Base-by-base conservation (phyloP, 148 eudicot species). In the Beta vulgaris region DNA sequence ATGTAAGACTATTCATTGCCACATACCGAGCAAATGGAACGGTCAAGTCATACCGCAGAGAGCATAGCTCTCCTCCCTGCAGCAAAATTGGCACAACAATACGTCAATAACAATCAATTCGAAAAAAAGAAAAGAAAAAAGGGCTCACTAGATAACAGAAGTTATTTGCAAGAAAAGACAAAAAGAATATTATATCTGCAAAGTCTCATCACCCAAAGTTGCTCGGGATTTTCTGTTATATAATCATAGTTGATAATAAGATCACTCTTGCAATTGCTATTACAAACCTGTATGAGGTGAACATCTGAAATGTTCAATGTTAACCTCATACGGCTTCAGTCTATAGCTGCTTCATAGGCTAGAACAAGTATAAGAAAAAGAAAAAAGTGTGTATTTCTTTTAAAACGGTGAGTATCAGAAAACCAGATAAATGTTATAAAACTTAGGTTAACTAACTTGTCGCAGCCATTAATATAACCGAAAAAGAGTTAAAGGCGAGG, bases 21-120 rank as follows among this genome's bases (percentile, higher is more conserved):
- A 96, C 86, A 84, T 81, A 87, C 67, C 97, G 87, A 66, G 99
- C 98, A 77, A 96, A 92, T 57, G 98, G 98, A 28, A 92, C 99
- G 2, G 99, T 92, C 63, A 96, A 83, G 65, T 96, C 95, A 79
- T 92, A 96, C n/a, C 98, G 89, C 78, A 96, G 73, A 35, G 97
- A 96, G 79, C 97, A 96, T 26, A 96, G 98, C 71, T 92, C 98
- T 46, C 99, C 98, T 68, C 99, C 99, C 97, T 92, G 88, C 80
- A 69, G 73, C 72, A 55, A 81, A 21, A 28, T 67, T 39, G 69
- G 63, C 54, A 72, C 55, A 40, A 53, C 23, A 23, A n/a, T 23
- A 72, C 55, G 32, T 42, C 23, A 23, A n/a, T 23, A 29, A 19
- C 28, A 59, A 36, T 43, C 36, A 55, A 49, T 67, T 7, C 32